A percentile compares a stretch with the other conserved stretches of the same genome.
These are phyloP conservation scores for Tolypocladium nubicola DNA, from an alignment of 2,329 filamentous ascomycete species.

Conservation along the genomic window DNA sequence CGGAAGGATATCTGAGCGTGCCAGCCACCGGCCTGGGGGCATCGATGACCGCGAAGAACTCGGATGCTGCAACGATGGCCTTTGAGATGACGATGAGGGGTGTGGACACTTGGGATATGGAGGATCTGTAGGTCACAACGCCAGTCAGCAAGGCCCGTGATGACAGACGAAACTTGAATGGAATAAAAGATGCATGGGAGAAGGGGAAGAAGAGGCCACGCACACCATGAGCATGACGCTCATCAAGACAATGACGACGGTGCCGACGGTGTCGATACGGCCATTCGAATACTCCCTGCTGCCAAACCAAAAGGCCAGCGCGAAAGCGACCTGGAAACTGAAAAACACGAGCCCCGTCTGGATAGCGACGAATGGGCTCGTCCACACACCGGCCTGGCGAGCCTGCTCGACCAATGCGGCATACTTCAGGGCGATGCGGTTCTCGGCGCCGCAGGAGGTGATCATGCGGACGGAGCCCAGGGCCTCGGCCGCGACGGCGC, in stretches of 20 bases:
- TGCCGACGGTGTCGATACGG: slow-evolving; percentile 37
- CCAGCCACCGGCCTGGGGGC: slow-evolving; percentile 27
- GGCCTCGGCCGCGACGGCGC: slow-evolving; percentile 49
- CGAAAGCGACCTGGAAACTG: slow-evolving; percentile 39
- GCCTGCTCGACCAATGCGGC: slow-evolving; percentile 44
- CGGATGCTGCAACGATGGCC: slow-evolving; percentile 45
- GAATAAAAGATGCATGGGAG: slow-evolving; percentile 9
- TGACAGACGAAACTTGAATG: slow-evolving; percentile 23
- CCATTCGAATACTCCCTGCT: slow-evolving; percentile 37
- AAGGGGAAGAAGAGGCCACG: no score
- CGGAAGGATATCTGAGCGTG: slow-evolving; percentile 25
- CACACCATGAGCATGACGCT: no score
- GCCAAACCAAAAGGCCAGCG: slow-evolving; percentile 53
- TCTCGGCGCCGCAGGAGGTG: slow-evolving; percentile 50
- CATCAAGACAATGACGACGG: slow-evolving; percentile 36
- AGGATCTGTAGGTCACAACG: no score
- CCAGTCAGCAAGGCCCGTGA: no score
- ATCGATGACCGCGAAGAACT: slow-evolving; percentile 46
- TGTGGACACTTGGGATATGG: slow-evolving; percentile 33
- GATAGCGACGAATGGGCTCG: slow-evolving; percentile 37
- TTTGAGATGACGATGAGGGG: slow-evolving; percentile 48
- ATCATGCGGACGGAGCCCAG: slow-evolving; percentile 51
- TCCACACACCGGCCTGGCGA: slow-evolving; percentile 34
- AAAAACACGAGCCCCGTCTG: slow-evolving; percentile 50
- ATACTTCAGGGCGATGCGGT: slow-evolving; percentile 42